Base-by-base conservation (phyloP, 1,139 yeast genomes). In the Scheffersomyces parashehatae region DNA sequence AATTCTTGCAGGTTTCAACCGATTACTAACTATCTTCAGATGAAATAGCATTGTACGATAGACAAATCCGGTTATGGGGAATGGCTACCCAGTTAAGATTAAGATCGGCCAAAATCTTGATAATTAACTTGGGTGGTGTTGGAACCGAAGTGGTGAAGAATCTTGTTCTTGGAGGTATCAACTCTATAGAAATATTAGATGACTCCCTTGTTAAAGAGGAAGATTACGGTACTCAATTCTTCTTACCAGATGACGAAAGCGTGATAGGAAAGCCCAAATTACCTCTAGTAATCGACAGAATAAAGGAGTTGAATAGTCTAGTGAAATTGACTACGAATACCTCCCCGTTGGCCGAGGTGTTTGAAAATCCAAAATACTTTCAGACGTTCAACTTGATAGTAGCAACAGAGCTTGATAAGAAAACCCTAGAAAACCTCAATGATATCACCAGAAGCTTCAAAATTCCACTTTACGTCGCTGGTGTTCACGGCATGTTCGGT, bases 51-150 rank as follows among this genome's bases (percentile, higher is more conserved):
- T 73, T 91, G 28, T 93, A 93, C 62, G 99, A 93, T 65, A 79
- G 99, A 47, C 99, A 93, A 64, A 91, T 93, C 54, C 70, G 99
- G 52, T 75, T 93, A 32, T 93, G 99, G 99, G 99, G 99, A 10
- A 75, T 93, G 67, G 95, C 88, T 28, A 96, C 98, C 12, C 99
- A 93, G 64, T 75, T 82, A 40, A 71, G 90, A 40, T 79, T 93
- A 70, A 75, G 95, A 37, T 79, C 84, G 26, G 85, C 97, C 12
- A 79, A 78, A 42, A 74, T 91, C 7, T 70, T 93, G 42, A 60
- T 90, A 33, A 70, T 89, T 29, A 83, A 85, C 50, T 56, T 87
- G 29, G 85, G 89, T 8, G 88, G 88, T 0, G 72, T 86, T 9
- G 93, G 95, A 3, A 81, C 85, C 26, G 97, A 90, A 61, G 75